These are phyloP conservation scores for Aspergillus avenaceus DNA, from an alignment of 495 filamentous ascomycete genomes.

Conservation along the genomic window DNA sequence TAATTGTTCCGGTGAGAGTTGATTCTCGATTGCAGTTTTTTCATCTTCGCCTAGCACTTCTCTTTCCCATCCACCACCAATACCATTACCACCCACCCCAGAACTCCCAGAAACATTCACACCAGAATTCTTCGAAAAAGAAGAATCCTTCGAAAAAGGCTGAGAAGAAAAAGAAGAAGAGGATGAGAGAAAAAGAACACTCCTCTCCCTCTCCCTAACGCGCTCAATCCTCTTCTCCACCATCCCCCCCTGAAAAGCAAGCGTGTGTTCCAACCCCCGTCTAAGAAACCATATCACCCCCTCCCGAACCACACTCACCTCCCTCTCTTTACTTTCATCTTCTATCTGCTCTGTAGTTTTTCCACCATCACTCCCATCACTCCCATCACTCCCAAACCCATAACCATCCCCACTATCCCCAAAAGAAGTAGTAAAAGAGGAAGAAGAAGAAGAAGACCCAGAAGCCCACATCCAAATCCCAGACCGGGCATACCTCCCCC, in stretches of 20 bases:
- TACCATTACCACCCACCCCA: conserved; percentile 7
- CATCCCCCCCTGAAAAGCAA: conserved; percentile 76
- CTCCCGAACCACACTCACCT: conserved; percentile 63
- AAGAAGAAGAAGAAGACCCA: too few relatives aligned
- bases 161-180: too few relatives aligned
- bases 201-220: conserved; percentile 85
- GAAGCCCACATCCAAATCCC: too few relatives aligned
- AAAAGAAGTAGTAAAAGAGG: too few relatives aligned
- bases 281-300: conserved; percentile 79
- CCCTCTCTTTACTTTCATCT: conserved; percentile 64
- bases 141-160: too few relatives aligned
- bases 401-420: not conserved
- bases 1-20: conserved; percentile 75
- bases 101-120: too few relatives aligned
- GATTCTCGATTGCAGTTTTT: conserved; percentile 48
- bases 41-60: conserved; percentile 35
- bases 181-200: conserved; percentile 75
- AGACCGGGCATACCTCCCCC: too few relatives aligned
- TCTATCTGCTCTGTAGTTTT: conserved; percentile 59
- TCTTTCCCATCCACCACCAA: not conserved
- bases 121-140: too few relatives aligned
- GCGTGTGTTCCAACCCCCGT: conserved; percentile 67
- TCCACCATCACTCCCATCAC: conserved; percentile 26
- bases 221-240: conserved; percentile 83
- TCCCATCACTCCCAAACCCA: conserved; percentile 15